Percentiles rank a stretch among this genome's conserved stretches.
Conservation (phyloP, 2,329 filamentous ascomycete species). For the Rutstroemia sp. region DNA sequence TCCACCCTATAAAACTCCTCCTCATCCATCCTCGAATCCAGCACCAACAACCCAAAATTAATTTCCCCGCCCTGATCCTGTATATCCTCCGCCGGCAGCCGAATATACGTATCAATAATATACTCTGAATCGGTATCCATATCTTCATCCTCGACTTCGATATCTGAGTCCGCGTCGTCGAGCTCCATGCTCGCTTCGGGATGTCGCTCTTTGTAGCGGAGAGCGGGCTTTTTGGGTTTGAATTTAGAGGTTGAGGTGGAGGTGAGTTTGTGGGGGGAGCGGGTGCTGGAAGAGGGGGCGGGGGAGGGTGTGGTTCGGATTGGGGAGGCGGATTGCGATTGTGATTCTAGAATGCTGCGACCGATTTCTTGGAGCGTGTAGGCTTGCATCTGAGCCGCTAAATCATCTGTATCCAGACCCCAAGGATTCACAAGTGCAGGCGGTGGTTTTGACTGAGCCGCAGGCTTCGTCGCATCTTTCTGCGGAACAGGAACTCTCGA, state of each 20-base stretch:
- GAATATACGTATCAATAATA: conserved; percentile 57
- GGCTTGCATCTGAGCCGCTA: conserved; percentile 48
- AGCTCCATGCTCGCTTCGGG: conserved; percentile 32
- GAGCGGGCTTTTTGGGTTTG: conserved; percentile 47
- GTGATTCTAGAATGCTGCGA: conserved; percentile 20
- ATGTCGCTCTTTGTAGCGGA: conserved; percentile 49
- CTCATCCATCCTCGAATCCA: conserved; percentile 32
- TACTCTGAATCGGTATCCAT: conserved; percentile 47
- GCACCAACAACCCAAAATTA: conserved; percentile 35
- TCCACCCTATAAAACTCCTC: conserved; percentile 53
- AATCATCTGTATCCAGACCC: conserved; percentile 32
- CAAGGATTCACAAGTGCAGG: conserved; percentile 31
- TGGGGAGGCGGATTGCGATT: conserved; percentile 1
- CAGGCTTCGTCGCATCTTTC: not conserved
- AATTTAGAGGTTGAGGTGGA: conserved; percentile 33
- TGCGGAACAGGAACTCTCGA: conserved; percentile 10
- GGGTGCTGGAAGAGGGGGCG: not conserved
- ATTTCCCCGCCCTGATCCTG: conserved; percentile 39
- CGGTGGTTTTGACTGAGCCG: conserved; percentile 8
- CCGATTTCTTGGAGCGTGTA: conserved; percentile 53
- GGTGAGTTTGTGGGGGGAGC: conserved; percentile 3
- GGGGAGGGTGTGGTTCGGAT: too few relatives aligned
- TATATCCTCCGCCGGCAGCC: conserved; percentile 52
- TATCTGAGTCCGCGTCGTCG: conserved; percentile 17
- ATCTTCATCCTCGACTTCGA: conserved; percentile 35